A percentile compares a stretch with the other conserved stretches of the same genome.
Conservation (phyloP, 306 rosid species). For the Canavalia gladiata region DNA sequence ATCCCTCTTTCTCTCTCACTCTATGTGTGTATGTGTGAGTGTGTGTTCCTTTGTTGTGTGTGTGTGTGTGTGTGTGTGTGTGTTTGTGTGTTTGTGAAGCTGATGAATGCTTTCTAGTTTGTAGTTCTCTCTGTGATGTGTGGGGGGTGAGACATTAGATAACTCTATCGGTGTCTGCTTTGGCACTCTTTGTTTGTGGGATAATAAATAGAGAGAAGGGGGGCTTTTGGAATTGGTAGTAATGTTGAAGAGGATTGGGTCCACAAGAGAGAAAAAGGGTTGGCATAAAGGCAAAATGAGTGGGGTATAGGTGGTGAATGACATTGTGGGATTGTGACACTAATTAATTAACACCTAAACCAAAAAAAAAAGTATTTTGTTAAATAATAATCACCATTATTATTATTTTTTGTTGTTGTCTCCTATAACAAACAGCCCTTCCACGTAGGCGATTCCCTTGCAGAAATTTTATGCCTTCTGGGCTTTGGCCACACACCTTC, state of each 20-base stretch:
- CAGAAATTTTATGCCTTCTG: conserved; percentile 45
- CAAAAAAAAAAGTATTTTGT: neutral
- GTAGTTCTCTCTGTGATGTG: conserved; percentile 17
- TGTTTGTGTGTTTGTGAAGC: neutral
- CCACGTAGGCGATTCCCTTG: conserved; percentile 41
- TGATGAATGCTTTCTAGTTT: conserved; percentile 25
- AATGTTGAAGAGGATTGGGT: conserved; percentile 30
- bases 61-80: conserved; percentile 16
- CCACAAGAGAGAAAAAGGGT: conserved; percentile 53
- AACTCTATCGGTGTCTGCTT: conserved; percentile 19
- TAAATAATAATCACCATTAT: neutral
- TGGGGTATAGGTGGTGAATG: conserved; percentile 46
- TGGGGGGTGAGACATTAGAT: conserved; percentile 35
- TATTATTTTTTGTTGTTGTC: neutral
- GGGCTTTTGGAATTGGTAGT: conserved; percentile 44
- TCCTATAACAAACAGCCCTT: neutral
- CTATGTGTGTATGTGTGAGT: neutral
- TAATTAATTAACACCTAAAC: conserved; percentile 47
- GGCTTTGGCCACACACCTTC: conserved; percentile 30
- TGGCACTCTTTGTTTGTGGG: conserved; percentile 32
- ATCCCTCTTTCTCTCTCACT: conserved; percentile 29
- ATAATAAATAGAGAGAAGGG: conserved; percentile 48
- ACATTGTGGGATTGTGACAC: conserved; percentile 36
- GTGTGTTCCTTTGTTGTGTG: neutral
- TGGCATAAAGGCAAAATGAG: conserved; percentile 40